Evolutionary conservation across 768 basidiomycete genomes (phyloP).

Genomic region (Inosperma sp.): DNA sequence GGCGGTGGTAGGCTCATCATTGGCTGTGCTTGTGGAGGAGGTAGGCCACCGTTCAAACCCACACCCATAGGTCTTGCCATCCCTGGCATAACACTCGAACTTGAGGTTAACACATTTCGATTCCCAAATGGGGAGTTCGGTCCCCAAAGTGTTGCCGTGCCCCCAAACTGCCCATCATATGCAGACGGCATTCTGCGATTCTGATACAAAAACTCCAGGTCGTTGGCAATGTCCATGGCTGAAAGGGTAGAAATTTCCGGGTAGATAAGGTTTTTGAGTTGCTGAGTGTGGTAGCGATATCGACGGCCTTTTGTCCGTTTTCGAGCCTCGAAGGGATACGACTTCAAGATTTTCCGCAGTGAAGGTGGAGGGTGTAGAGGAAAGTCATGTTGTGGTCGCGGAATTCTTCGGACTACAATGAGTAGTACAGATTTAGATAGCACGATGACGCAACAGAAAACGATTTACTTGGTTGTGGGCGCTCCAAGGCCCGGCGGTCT

Average conservation of each 20-base stretch:
- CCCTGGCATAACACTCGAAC: background rate
- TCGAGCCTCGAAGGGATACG: slow-evolving; percentile 43
- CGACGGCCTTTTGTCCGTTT: slow-evolving; percentile 26
- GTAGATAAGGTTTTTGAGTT: slow-evolving; percentile 31
- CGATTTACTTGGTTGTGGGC: slow-evolving; percentile 63
- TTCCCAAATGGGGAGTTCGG: slow-evolving; percentile 5
- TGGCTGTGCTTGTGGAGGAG: background rate
- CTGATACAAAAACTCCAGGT: slow-evolving; percentile 53
- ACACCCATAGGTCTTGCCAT: slow-evolving; percentile 12
- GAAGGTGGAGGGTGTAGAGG: slow-evolving; percentile 50
- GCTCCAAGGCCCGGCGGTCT: slow-evolving; percentile 73
- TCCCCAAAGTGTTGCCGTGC: slow-evolving; percentile 8
- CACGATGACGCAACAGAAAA: background rate
- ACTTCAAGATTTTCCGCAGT: slow-evolving; percentile 62
- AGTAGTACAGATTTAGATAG: background rate
- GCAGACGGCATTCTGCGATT: slow-evolving; percentile 27
- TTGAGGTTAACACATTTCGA: background rate
- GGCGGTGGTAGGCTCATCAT: background rate
- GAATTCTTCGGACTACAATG: slow-evolving; percentile 52
- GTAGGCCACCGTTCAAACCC: background rate
- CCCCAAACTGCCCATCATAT: slow-evolving; percentile 19
- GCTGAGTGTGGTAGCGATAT: slow-evolving; percentile 17
- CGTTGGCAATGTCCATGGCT: slow-evolving; percentile 43
- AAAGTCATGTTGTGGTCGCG: slow-evolving; percentile 44
- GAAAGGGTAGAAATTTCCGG: slow-evolving; percentile 47